These are phyloP conservation scores for Aspergillus bombycis DNA, from an alignment of 2,329 filamentous ascomycete species.

Conservation along the genomic window DNA sequence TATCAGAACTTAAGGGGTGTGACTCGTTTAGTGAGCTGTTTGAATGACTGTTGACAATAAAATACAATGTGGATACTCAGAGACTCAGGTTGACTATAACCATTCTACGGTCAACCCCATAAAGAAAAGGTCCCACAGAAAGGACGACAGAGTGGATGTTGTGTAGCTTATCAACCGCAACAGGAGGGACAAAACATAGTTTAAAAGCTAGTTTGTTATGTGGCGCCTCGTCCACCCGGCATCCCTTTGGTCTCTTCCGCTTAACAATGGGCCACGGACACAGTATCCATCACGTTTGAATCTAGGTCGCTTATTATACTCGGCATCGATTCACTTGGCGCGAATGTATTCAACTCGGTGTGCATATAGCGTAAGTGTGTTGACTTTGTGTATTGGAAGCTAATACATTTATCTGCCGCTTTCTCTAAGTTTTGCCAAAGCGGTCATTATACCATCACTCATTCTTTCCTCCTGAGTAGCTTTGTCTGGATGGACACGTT, in stretches of 20 bases:
- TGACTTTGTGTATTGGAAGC: background rate
- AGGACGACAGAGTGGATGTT: background rate
- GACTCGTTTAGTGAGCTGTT: background rate
- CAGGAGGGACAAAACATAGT: background rate
- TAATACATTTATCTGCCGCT: slow-evolving; percentile 29
- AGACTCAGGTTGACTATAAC: background rate
- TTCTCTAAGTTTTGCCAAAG: slow-evolving; percentile 58
- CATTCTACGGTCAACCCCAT: background rate
- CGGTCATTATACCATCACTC: slow-evolving; percentile 62
- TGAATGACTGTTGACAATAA: background rate
- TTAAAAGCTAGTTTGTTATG: background rate
- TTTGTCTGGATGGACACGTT: slow-evolving; percentile 12
- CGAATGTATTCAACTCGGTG: background rate
- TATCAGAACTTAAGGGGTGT: background rate
- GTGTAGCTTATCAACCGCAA: too few species aligned
- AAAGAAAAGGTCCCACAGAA: background rate
- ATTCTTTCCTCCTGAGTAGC: slow-evolving; percentile 47
- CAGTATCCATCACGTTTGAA: background rate
- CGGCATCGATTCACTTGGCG: background rate
- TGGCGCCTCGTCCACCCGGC: background rate
- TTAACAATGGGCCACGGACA: background rate
- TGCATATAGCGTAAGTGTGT: background rate
- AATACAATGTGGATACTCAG: background rate
- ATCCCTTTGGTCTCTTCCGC: background rate
- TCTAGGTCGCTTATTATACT: background rate